Evolutionary conservation across 345 rosid species (phyloP).

Genomic region (Erysimum cheiranthoides): DNA sequence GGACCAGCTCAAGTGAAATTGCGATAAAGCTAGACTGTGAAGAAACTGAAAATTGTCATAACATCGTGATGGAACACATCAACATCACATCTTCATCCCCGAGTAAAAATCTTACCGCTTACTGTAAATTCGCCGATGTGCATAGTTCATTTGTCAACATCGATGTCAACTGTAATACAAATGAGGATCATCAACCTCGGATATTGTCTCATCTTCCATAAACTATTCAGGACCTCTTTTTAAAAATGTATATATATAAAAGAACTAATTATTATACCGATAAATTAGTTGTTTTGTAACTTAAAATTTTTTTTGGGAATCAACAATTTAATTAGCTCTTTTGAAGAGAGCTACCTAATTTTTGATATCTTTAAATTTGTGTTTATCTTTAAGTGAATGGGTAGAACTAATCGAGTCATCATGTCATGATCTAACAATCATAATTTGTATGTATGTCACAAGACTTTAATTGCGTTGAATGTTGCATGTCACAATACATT

Average conservation of each 20-base stretch:
- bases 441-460: background rate
- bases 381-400: background rate
- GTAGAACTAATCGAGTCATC: background rate
- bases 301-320: background rate
- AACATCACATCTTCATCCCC: slow-evolving; percentile 32
- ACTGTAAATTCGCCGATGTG: slow-evolving; percentile 32
- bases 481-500: no score
- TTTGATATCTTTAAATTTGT: background rate
- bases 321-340: background rate
- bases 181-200: background rate
- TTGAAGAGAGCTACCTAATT: background rate
- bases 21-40: slow-evolving; percentile 39
- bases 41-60: background rate
- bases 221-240: background rate
- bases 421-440: background rate
- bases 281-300: background rate
- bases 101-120: background rate
- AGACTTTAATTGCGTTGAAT: no score
- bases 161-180: background rate
- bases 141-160: slow-evolving; percentile 6
- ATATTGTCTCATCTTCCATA: background rate
- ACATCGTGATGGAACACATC: slow-evolving; percentile 32
- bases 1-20: slow-evolving; percentile 5
- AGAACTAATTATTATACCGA: background rate
- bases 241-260: background rate